These are phyloP conservation scores for Groenewaldozyma auringiensis DNA, from an alignment of 1,139 yeast genomes.

Conservation along the genomic window DNA sequence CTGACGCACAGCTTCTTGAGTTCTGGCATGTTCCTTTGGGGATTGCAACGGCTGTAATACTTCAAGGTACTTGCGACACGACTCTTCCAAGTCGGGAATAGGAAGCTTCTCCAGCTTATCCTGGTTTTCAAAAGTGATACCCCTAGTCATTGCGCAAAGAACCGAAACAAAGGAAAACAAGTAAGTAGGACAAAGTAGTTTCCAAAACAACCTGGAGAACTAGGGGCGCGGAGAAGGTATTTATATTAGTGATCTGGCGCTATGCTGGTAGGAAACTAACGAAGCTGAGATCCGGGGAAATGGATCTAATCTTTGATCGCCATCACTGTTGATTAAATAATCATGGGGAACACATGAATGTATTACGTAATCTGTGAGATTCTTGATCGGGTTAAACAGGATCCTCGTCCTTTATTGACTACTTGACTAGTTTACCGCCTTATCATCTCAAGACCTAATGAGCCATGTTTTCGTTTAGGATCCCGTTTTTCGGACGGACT, in stretches of 20 bases:
- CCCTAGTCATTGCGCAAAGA: slow-evolving; percentile 8
- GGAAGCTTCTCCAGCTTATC: slow-evolving; percentile 57
- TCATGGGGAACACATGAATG: too few relatives aligned
- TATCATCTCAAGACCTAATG: too few relatives aligned
- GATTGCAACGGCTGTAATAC: slow-evolving; percentile 72
- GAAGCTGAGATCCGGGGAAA: slow-evolving; percentile 1
- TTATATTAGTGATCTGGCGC: too few relatives aligned
- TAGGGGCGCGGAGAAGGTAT: background rate
- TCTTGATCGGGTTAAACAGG: too few relatives aligned
- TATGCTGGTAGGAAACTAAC: too few relatives aligned
- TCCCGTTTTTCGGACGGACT: background rate
- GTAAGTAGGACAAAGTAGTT: background rate
- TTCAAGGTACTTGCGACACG: slow-evolving; percentile 56
- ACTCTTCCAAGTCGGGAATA: slow-evolving; percentile 62
- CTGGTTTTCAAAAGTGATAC: slow-evolving; percentile 49
- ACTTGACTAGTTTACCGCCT: too few relatives aligned
- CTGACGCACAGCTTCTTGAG: slow-evolving; percentile 51
- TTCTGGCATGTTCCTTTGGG: slow-evolving; percentile 55
- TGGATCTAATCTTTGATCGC: background rate
- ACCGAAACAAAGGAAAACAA: background rate
- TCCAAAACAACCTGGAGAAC: background rate
- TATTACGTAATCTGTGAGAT: too few relatives aligned
- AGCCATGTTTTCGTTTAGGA: background rate
- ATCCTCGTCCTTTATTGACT: too few relatives aligned
- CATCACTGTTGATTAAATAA: too few relatives aligned